Base-by-base conservation (phyloP, 768 basidiomycete species). In the Termitomyces sp. region DNA sequence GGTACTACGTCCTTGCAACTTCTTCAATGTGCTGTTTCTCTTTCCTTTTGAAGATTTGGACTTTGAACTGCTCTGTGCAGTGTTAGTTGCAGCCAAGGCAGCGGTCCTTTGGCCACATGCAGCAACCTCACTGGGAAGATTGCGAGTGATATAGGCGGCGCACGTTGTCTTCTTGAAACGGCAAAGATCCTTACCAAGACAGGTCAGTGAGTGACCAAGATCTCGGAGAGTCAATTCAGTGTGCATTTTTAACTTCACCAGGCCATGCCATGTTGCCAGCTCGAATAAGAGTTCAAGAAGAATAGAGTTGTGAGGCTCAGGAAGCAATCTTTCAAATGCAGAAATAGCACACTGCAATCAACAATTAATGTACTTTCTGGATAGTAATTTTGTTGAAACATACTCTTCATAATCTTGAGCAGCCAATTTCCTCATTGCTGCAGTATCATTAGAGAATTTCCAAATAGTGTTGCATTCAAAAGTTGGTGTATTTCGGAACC, bases 371-470 rank as follows among this genome's bases (percentile, higher is more conserved):
- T 18, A 35, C 12, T 33, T 3, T 47, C 5, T 31, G 3, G 4
- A 5, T 22, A 23, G n/a, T 22, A 27, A 48, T 11, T n/a, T 27
- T 36, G 3, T 16, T 58, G 47, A 22, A 22, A 20, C 48, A 15
- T 48, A 63, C 70, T 60, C 66, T 31, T 71, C 62, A 42, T 64
- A 73, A 42, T 73, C 64, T 0, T 56, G 45, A 7, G 66, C 69
- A 9, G 63, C 61, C 1, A 63, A 35, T 10, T 69, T 62, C 38
- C 60, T 60, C 50, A 68, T 57, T 9, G 66, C 62, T 0, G 65
- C 57, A 0, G 64, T 55, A 36, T 68, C 64, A 3, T 46, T 38
- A n/a, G 54, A 47, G 43, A 72, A 69, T 15, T 53, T 41, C 0
- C 60, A 47, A 9, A 73, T 72, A 0, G 60, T 54, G 1, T 50